Evolutionary conservation across 176 grass and related monocot genomes (phyloP), one percentile per base, ranked within the genome.

Genomic region (Urochloa ruziziensis): DNA sequence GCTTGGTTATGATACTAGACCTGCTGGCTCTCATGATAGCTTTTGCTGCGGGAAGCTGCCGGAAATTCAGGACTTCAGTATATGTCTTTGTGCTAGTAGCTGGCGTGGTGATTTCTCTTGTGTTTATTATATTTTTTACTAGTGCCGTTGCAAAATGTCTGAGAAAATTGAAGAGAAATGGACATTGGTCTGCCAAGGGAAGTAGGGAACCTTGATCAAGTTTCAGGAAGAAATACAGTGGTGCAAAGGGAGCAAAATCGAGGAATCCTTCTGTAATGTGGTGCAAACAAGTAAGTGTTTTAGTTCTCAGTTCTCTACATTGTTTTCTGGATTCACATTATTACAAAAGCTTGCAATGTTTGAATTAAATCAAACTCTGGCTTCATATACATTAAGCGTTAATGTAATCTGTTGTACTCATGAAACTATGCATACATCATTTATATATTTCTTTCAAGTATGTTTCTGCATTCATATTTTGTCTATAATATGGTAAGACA

Each of bases 1-100:
- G 49, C 49, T 30, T 89, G 60, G 65, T 89, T 62, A 84, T 89
- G 87, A 37, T 88, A 3, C 36, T 88, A 7, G 67, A 89, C 28
- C 72, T 92, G 82, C 73, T 82, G 58, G 80, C 73, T 86, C 62
- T 92, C 77, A 67, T 86, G 78, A 78, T 19, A 37, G 58, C 82
- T 74, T 89, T 82, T 74, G 73, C 90, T 15, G 86, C 70, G 4
- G 90, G 90, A 79, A 92, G 90, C 72, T 89, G 82, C 72, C 35
- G 90, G 67, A 85, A 78, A 74, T 30, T 89, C 5, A 44, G 66
- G 28, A 85, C 72, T 8, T 89, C 86, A 1, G 77, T 86, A 11
- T 92, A 82, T 82, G 78, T 89, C 10, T 68, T 82, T 17, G 0
- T 82, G 16, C 44, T 89, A 19, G 80, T 92, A 83, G 70, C 40